Evolutionary conservation across 495 filamentous ascomycete genomes (phyloP).

Genomic region (Aspergillus affinis): DNA sequence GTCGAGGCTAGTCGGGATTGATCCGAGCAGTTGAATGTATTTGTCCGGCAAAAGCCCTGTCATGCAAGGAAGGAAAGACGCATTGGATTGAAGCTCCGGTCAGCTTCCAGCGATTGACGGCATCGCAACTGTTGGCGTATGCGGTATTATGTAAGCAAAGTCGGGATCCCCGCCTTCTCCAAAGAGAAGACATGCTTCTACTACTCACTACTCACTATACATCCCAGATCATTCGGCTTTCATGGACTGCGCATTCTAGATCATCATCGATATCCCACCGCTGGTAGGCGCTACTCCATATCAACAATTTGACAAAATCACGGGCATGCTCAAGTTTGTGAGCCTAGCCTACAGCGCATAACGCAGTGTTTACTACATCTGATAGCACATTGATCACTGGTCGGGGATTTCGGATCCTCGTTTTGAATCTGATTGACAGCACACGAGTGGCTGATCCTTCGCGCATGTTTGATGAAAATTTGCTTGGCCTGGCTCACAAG

Average conservation of each 20-base stretch:
- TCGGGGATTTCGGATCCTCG: not conserved
- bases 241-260: no score
- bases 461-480: not conserved
- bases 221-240: no score
- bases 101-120: conserved; percentile 18
- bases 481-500: no score
- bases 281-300: no score
- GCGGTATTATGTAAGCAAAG: conserved; percentile 21
- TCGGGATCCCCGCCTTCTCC: not conserved
- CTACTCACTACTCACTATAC: no score
- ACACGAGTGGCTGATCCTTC: not conserved
- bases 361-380: not conserved
- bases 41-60: not conserved
- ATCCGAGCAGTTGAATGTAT: not conserved
- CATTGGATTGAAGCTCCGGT: conserved; percentile 5
- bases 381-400: not conserved
- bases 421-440: not conserved
- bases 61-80: not conserved
- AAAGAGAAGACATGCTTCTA: no score
- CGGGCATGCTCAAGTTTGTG: no score
- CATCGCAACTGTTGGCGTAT: conserved; percentile 18
- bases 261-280: no score
- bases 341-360: no score
- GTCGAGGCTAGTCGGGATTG: not conserved
- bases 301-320: no score